A percentile compares a stretch with the other conserved stretches of the same genome.
Conservation (phyloP, 2,329 filamentous ascomycete species). For the Sporothrix curviconia region DNA sequence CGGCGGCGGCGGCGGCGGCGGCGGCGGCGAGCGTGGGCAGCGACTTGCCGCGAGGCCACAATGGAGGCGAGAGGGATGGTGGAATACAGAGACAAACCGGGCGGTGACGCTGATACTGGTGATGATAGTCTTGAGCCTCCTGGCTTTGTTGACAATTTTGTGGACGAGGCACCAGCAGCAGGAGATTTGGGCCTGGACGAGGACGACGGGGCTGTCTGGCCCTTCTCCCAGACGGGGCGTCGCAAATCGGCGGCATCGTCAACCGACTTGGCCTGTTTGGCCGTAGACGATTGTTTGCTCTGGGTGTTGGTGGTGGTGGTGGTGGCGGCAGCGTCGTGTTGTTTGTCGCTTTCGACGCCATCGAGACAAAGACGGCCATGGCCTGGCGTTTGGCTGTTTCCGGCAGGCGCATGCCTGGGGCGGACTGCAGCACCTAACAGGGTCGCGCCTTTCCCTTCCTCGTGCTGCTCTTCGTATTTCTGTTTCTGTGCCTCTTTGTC, state of each 20-base stretch:
- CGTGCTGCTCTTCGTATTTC: background rate
- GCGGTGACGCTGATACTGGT: too few species aligned
- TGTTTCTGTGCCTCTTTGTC: background rate
- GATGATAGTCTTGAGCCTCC: too few species aligned
- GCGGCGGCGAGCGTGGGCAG: background rate
- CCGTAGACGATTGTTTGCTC: background rate
- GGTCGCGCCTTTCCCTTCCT: background rate
- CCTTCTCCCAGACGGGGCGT: background rate
- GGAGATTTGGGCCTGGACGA: too few species aligned
- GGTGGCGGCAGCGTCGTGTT: too few species aligned
- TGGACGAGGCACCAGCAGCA: too few species aligned
- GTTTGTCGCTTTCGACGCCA: too few species aligned
- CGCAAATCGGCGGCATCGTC: background rate
- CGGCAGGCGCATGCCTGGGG: background rate
- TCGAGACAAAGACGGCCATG: background rate
- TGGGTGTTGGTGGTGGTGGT: too few species aligned
- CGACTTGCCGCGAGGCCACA: background rate
- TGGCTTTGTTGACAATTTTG: too few species aligned
- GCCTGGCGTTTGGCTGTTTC: slow-evolving; percentile 2
- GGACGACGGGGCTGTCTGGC: background rate
- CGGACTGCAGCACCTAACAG: background rate
- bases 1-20: background rate
- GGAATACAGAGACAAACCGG: background rate
- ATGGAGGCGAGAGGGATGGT: background rate
- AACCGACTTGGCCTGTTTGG: background rate